These are phyloP conservation scores for Chaetothyriales sp. DNA, from an alignment of 2,329 filamentous ascomycete species.

Conservation along the genomic window DNA sequence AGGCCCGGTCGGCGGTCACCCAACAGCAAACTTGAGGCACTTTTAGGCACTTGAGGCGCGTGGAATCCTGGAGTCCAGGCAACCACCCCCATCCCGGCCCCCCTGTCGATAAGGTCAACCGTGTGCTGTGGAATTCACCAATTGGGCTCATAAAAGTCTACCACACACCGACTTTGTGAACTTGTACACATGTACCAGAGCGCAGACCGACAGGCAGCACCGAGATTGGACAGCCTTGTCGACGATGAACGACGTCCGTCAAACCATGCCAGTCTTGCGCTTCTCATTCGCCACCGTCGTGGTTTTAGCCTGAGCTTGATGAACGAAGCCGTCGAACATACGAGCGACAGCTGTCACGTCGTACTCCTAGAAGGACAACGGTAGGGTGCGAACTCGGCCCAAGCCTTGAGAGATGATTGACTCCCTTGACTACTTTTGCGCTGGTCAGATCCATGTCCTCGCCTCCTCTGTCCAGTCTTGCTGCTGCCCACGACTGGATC, in stretches of 20 bases:
- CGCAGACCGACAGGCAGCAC: background rate
- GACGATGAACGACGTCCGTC: background rate
- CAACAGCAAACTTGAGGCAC: background rate
- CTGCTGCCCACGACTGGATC: background rate
- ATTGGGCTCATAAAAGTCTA: background rate
- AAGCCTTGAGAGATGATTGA: background rate
- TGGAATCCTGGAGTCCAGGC: background rate
- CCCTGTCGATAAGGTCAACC: background rate
- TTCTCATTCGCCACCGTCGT: background rate
- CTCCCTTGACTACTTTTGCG: background rate
- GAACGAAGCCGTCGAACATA: background rate
- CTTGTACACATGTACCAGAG: background rate
- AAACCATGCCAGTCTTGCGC: background rate
- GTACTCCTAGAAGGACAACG: conserved; percentile 1
- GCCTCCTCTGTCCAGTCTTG: background rate
- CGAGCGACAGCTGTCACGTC: background rate
- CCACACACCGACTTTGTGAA: background rate
- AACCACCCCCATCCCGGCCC: too few species aligned
- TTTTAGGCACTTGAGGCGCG: background rate
- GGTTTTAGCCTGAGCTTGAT: background rate
- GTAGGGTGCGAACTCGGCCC: conserved; percentile 7
- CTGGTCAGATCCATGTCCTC: background rate
- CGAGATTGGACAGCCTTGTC: background rate
- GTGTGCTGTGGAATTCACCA: background rate
- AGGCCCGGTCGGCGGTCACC: too few species aligned